These are phyloP conservation scores for Zychaea mexicana DNA, from an alignment of 371 early-diverging fungal species.

Conservation along the genomic window DNA sequence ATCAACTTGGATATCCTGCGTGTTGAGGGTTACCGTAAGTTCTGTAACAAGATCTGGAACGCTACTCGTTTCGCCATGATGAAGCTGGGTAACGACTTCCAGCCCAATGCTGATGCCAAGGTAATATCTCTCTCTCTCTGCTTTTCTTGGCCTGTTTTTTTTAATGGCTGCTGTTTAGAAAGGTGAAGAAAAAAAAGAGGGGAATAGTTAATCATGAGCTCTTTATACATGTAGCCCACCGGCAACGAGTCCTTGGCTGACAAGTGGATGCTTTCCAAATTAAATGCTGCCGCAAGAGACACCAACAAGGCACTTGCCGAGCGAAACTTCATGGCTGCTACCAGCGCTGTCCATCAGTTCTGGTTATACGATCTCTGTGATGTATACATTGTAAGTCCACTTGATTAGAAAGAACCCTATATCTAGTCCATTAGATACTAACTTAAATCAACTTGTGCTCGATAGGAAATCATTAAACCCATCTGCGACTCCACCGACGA, in stretches of 20 bases:
- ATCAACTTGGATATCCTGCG: conserved; percentile 97
- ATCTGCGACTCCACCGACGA: conserved; percentile 63
- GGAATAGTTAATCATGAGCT: neutral
- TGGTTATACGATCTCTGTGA: conserved; percentile 99
- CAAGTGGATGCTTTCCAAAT: conserved; percentile 92
- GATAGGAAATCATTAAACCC: conserved; percentile 84
- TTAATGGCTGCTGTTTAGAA: no score
- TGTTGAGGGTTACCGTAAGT: conserved; percentile 98
- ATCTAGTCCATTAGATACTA: no score
- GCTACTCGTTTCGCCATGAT: conserved; percentile 93
- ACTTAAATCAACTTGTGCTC: neutral
- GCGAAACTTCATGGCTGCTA: conserved; percentile 96
- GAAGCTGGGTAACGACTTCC: conserved; percentile 88
- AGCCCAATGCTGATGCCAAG: conserved; percentile 61
- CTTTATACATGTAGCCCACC: conserved; percentile 42
- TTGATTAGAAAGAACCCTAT: neutral
- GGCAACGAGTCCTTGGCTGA: conserved; percentile 90
- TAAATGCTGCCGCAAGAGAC: conserved; percentile 83
- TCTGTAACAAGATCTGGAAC: conserved; percentile 99
- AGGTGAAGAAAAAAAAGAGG: no score
- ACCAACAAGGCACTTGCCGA: conserved; percentile 76
- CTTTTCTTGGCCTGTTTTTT: no score
- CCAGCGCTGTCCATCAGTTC: conserved; percentile 90
- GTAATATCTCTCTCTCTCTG: conserved; percentile 7
- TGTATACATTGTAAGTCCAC: conserved; percentile 75